Conservation (phyloP, 73 alveolate species). For the Paramecium octaurelia region DNA sequence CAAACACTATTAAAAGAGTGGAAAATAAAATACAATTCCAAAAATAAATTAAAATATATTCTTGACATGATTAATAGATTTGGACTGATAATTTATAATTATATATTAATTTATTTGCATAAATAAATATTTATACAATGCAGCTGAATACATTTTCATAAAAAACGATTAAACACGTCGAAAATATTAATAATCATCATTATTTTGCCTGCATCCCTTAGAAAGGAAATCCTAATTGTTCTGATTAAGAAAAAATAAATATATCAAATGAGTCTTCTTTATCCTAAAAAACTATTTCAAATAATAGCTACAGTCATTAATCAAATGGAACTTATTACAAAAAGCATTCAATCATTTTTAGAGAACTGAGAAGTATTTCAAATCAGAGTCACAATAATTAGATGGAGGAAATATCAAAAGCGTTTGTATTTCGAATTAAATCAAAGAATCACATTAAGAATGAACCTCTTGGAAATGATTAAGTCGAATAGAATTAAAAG, state of each 20-base stretch:
- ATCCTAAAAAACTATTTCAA: not conserved
- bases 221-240: not conserved
- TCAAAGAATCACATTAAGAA: not conserved
- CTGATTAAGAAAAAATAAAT: not conserved
- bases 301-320: not conserved
- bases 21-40: not conserved
- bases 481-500: not conserved
- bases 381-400: not conserved
- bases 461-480: not conserved
- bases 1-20: not conserved
- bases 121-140: not conserved
- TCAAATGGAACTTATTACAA: not conserved
- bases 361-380: slow-evolving; percentile 4
- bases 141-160: not conserved
- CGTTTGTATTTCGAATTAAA: not conserved
- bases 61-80: not conserved
- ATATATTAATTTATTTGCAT: not conserved
- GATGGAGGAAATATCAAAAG: not conserved
- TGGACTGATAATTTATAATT: not conserved
- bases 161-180: not conserved
- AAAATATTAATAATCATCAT: not conserved
- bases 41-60: not conserved
- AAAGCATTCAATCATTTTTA: not conserved
- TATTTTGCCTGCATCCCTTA: not conserved
- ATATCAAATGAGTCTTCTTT: not conserved